Evolutionary conservation across 495 filamentous ascomycete species (phyloP), one percentile per base, ranked within the genome.

Genomic region (Hypoxylon crocopeplum): DNA sequence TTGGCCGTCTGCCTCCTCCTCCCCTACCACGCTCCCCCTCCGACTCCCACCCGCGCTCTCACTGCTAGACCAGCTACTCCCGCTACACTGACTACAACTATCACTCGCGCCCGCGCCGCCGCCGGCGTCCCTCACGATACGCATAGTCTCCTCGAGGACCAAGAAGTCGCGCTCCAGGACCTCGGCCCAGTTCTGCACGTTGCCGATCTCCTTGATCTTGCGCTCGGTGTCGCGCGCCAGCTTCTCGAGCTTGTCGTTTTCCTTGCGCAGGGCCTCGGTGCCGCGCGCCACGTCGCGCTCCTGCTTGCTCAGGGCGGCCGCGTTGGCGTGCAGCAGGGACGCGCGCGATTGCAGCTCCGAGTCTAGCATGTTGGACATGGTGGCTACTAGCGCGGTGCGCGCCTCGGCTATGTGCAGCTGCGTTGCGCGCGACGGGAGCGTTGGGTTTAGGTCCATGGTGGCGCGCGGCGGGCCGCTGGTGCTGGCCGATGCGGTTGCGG

Each of bases 161-260:
- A 92, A 68, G 58, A 98, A 82, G 76, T 97, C 93, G 71, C 90
- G 73, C 81, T 98, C 94, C 65, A 97, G 80, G 79, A 96, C 82
- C 84, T 98, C 94, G 33, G 93, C 93, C 93, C 93, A 97, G 70
- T 97, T 96, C 83, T 97, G 94, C 72, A 97, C 85, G 70, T 97
- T 91, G 22, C 94, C 94, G 65, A 97, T 83, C 82, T 96, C 91
- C 77, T 97, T 97, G 40, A 98, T 73, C 69, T 84, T 86, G 36
- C 83, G 80, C 45, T 86, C 80, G 40, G 87, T 86, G 63, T 85
- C 80, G 59, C 86, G 84, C 11, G 85, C 88, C 30, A 93, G 69
- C 64, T 83, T 86, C 63, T 81, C 79, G 72, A 88, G 84, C 73
- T 85, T 80, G 46, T 86, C 85, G 56, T 85, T 92, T 70, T 93